Percentiles rank a stretch among this genome's conserved stretches.
Evolutionary conservation across 805 yeast species (phyloP).

Genomic region (Peterozyma toletana): DNA sequence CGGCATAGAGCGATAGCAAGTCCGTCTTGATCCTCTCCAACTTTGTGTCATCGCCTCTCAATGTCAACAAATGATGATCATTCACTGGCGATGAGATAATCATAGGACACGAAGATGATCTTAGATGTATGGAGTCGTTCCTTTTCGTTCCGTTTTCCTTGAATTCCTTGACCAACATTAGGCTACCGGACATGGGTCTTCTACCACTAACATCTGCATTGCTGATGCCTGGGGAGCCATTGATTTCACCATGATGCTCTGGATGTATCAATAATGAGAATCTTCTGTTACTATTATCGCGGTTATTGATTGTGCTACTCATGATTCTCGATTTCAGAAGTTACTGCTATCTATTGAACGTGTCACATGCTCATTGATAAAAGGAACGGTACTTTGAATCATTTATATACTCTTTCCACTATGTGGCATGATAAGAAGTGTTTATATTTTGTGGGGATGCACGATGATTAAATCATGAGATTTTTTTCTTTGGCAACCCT

Average conservation of each 20-base stretch:
- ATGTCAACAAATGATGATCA: background rate
- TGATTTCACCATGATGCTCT: constrained; percentile 1
- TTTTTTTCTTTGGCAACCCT: too few relatives aligned
- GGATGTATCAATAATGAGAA: constrained; percentile 6
- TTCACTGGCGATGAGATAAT: background rate
- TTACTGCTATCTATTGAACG: too few relatives aligned
- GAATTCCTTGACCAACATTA: constrained; percentile 6
- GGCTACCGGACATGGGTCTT: constrained; percentile 4
- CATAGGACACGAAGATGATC: constrained; percentile 8
- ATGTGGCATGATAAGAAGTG: too few relatives aligned
- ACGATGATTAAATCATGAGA: too few relatives aligned
- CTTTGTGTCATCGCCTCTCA: background rate
- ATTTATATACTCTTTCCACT: too few relatives aligned
- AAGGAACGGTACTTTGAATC: too few relatives aligned
- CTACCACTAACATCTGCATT: constrained; percentile 1
- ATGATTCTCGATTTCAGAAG: too few relatives aligned
- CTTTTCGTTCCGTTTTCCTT: background rate
- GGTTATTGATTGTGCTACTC: background rate
- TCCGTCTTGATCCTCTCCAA: constrained; percentile 3
- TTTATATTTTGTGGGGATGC: too few relatives aligned
- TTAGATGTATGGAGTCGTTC: background rate
- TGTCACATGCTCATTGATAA: too few relatives aligned
- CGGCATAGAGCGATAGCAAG: constrained; percentile 1
- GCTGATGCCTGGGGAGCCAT: too few relatives aligned
- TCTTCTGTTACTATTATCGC: constrained; percentile 1